phyloP scores from a whole-genome alignment of 2,329 filamentous ascomycete species.

The Parafenestella ontariensis region DNA sequence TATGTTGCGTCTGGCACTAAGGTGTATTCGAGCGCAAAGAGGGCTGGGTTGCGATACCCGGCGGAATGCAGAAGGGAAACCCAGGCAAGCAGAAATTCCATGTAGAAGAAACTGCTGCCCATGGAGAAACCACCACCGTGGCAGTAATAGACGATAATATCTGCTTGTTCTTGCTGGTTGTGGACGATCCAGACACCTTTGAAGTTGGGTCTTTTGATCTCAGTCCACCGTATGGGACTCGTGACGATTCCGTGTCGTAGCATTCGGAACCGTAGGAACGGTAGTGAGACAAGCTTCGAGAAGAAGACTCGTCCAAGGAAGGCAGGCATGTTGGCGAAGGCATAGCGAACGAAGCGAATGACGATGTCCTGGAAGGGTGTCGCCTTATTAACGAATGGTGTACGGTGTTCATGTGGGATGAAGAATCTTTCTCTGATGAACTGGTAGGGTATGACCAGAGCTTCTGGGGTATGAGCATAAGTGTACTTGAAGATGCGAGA shows the following conservation, averaged over 20 bases:
- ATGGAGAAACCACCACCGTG: conserved; percentile 86
- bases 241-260: conserved; percentile 71
- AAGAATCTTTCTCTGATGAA: conserved; percentile 67
- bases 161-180: conserved; percentile 67
- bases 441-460: conserved; percentile 63
- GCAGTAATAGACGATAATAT: conserved; percentile 81
- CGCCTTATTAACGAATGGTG: conserved; percentile 72
- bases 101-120: conserved; percentile 83
- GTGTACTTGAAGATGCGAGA: conserved; percentile 9
- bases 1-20: conserved; percentile 77
- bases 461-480: conserved; percentile 52
- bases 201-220: conserved; percentile 61
- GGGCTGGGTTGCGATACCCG: conserved; percentile 76
- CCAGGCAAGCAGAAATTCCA: conserved; percentile 79
- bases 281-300: conserved; percentile 73
- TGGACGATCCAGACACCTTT: conserved; percentile 74
- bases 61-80: conserved; percentile 67
- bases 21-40: conserved; percentile 82
- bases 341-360: conserved; percentile 78
- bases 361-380: conserved; percentile 79
- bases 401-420: conserved; percentile 53
- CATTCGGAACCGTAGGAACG: conserved; percentile 79
- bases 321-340: conserved; percentile 74
- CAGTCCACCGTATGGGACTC: conserved; percentile 70
- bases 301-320: conserved; percentile 78